Conservation (phyloP, 768 basidiomycete species). For the Tephrocybe sp. region DNA sequence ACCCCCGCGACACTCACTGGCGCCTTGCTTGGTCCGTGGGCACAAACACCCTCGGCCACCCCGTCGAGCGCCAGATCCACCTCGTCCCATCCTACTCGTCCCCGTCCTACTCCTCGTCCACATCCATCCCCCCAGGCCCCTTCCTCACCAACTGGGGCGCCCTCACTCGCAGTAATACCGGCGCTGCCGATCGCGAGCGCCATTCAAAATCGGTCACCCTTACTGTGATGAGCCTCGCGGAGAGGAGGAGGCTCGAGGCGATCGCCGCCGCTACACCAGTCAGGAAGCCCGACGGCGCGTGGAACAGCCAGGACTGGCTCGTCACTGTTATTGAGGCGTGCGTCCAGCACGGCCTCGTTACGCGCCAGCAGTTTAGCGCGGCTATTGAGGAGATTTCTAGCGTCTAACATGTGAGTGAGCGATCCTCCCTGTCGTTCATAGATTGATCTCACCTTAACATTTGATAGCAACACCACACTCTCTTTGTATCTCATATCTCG, state of each 20-base stretch:
- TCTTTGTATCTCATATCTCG: too few relatives aligned
- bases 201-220: slow-evolving; percentile 9
- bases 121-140: not conserved
- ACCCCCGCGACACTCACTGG: slow-evolving; percentile 21
- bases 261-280: slow-evolving; percentile 21
- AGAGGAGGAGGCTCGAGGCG: slow-evolving; percentile 20
- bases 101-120: too few relatives aligned
- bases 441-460: too few relatives aligned
- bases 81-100: slow-evolving; percentile 20
- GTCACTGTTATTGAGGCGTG: slow-evolving; percentile 18
- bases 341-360: slow-evolving; percentile 12
- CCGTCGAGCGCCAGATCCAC: slow-evolving; percentile 20
- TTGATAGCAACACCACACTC: too few relatives aligned
- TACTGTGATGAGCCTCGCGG: slow-evolving; percentile 12
- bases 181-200: slow-evolving; percentile 13
- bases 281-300: slow-evolving; percentile 24
- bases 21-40: slow-evolving; percentile 22
- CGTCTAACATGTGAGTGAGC: too few relatives aligned
- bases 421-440: too few relatives aligned
- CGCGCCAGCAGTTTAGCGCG: not conserved
- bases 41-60: slow-evolving; percentile 7
- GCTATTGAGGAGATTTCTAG: not conserved
- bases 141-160: slow-evolving; percentile 27
- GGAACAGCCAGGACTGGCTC: slow-evolving; percentile 32
- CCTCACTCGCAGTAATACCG: too few relatives aligned